Base-by-base conservation (phyloP, 1,139 yeast genomes). In the Geotrichum australiense region DNA sequence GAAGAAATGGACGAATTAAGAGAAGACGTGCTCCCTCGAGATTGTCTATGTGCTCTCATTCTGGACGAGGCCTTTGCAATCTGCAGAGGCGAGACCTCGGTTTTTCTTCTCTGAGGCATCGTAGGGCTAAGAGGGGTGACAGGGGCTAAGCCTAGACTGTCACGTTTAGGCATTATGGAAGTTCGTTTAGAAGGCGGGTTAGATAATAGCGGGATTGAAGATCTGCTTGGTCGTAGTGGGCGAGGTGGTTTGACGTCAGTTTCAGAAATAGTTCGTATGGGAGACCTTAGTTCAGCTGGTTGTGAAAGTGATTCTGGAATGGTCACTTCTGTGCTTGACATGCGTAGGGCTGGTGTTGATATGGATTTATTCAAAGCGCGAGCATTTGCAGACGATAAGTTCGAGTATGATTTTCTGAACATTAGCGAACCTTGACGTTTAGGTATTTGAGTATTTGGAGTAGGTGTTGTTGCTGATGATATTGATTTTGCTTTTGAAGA, bases 401-500 rank as follows among this genome's bases (percentile, higher is more conserved):
- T n/a, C n/a, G n/a, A n/a, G 11, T 38, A 21, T 4, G 19, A 24
- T 24, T 25, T 40, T 20, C 33, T 36, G 6, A 26, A 27, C 14
- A 12, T 12, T 12, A 22, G 6, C 3, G 27, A 19, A 21, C 25
- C 16, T 8, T 22, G 23, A 8, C 14, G 36, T 11, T 22, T 32
- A 11, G 36, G 36, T 16, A 32, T 35, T 33, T 18, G 35, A 39
- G 20, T 28, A 23, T 28, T 35, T 20, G 21, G 35, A 28, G 4
- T 29, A 20, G 2, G 18, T 12, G 10, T 12, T 27, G 12, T 19
- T 14, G 16, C 31, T 30, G n/a, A n/a, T 10, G 12, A 3, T 14
- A 23, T 35, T 11, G 36, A 12, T 20, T 56, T 56, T 19, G 59
- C 59, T 12, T 59, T 46, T 4, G 59, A 53, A 15, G 60, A 44